These are phyloP conservation scores for Fennellomyces sp. DNA, from an alignment of 371 early-diverging fungal genomes.

Conservation along the genomic window DNA sequence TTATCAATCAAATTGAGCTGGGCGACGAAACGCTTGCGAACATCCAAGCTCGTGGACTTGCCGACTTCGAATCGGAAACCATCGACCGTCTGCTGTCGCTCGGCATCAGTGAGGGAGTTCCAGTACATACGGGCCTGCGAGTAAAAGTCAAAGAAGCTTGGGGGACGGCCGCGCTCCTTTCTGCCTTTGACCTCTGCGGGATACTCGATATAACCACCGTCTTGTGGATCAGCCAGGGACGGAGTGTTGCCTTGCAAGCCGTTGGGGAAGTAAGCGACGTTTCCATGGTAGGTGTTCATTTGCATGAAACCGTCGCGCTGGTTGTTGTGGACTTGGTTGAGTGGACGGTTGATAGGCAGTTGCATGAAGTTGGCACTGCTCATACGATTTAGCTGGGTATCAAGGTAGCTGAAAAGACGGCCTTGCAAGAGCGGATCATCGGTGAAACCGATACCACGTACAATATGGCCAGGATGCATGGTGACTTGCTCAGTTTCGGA, in stretches of 20 bases:
- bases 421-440: constrained; percentile 61
- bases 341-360: constrained; percentile 57
- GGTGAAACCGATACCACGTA: constrained; percentile 54
- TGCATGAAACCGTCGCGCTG: constrained; percentile 56
- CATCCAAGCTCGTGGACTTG: constrained; percentile 25
- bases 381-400: constrained; percentile 57
- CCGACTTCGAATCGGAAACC: constrained; percentile 46
- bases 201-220: constrained; percentile 44
- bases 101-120: constrained; percentile 40
- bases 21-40: constrained; percentile 41
- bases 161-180: constrained; percentile 25
- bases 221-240: constrained; percentile 11
- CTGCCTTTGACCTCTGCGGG: constrained; percentile 24
- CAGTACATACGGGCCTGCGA: constrained; percentile 51
- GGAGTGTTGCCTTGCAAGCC: constrained; percentile 35
- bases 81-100: constrained; percentile 44
- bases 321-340: constrained; percentile 48
- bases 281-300: constrained; percentile 24
- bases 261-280: constrained; percentile 38
- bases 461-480: constrained; percentile 37
- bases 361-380: constrained; percentile 50
- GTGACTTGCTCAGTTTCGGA: constrained; percentile 61
- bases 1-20: constrained; percentile 43
- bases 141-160: constrained; percentile 44
- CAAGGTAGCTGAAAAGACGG: constrained; percentile 53